These are phyloP conservation scores for Raddia distichophylla DNA, from an alignment of 176 grass and related monocot genomes.

Conservation along the genomic window DNA sequence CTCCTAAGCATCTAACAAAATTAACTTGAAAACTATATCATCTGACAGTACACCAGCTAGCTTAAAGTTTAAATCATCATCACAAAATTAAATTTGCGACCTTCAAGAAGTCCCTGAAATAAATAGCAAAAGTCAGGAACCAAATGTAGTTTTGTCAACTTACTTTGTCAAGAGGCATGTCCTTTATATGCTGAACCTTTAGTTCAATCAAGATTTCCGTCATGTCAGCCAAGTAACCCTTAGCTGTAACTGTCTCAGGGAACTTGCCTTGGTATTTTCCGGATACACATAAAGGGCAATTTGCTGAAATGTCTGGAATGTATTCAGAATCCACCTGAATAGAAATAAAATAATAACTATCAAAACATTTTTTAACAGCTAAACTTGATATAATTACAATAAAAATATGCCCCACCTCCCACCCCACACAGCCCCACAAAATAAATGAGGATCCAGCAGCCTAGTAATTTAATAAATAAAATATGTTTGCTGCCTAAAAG, in stretches of 20 bases:
- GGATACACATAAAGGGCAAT: constrained; percentile 71
- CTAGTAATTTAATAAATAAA: background rate
- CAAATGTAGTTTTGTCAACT: constrained; percentile 27
- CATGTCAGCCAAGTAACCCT: constrained; percentile 86
- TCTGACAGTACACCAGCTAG: background rate
- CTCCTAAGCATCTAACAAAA: background rate
- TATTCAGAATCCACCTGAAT: constrained; percentile 70
- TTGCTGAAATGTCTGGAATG: constrained; percentile 79
- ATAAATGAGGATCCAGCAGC: background rate
- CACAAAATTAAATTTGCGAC: background rate
- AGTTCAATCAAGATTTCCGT: constrained; percentile 77
- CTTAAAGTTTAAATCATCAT: constrained; percentile 27
- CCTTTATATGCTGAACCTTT: constrained; percentile 74
- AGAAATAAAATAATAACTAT: constrained; percentile 22
- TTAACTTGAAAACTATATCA: background rate
- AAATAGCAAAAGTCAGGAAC: constrained; percentile 26
- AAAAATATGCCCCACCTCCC: background rate
- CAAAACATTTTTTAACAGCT: background rate
- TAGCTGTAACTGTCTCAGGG: constrained; percentile 66
- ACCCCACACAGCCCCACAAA: background rate
- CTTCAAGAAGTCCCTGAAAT: constrained; percentile 15
- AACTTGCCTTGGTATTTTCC: constrained; percentile 87
- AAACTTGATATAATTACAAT: background rate
- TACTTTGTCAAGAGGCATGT: constrained; percentile 91
- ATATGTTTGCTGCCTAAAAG: background rate